Conservation (phyloP, 345 rosid species). For the Salix dunnii region DNA sequence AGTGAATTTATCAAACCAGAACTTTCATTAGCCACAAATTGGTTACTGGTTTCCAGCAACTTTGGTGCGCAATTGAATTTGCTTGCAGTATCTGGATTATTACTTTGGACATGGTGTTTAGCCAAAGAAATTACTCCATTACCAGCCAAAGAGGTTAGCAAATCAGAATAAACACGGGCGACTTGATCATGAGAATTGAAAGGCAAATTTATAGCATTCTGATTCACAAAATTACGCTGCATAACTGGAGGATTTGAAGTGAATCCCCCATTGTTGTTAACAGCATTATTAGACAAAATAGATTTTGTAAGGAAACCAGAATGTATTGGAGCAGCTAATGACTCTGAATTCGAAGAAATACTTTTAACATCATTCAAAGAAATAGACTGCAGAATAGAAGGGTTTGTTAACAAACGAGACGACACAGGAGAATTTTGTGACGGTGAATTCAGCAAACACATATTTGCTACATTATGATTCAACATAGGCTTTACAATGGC, state of each 20-base stretch:
- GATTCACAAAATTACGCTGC: not conserved
- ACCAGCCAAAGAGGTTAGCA: not conserved
- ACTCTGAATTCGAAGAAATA: not conserved
- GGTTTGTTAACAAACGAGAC: not conserved
- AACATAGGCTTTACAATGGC: not conserved
- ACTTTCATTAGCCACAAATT: not conserved
- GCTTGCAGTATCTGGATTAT: not conserved
- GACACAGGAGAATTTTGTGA: not conserved
- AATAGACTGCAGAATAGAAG: not conserved
- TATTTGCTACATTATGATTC: not conserved
- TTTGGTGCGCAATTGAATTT: not conserved
- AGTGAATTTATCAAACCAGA: not conserved
- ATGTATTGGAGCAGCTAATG: not conserved
- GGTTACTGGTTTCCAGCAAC: not conserved
- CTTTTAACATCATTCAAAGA: not conserved
- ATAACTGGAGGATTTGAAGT: not conserved
- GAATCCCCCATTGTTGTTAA: not conserved
- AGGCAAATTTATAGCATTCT: not conserved
- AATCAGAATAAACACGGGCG: not conserved
- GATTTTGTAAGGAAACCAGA: not conserved
- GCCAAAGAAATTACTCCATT: not conserved
- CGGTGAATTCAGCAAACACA: not conserved
- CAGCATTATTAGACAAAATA: not conserved
- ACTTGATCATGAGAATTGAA: not conserved
- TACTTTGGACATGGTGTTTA: not conserved